Percentiles rank a stretch among this genome's conserved stretches.
Evolutionary conservation across 2,329 filamentous ascomycete species (phyloP).

Genomic region (Xylaria sp.): DNA sequence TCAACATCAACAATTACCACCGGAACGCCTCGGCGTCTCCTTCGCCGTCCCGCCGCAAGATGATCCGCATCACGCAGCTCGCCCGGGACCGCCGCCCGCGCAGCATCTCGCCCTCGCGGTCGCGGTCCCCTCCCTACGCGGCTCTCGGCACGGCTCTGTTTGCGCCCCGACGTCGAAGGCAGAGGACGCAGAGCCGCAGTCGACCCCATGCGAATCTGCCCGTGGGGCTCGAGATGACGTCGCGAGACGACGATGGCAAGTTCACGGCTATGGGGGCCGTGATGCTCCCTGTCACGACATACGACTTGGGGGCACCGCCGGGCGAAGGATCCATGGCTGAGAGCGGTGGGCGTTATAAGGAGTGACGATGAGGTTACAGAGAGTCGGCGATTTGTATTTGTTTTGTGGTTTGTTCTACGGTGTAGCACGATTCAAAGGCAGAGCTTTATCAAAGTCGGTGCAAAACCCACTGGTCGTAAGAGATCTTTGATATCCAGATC

Average conservation of each 20-base stretch:
- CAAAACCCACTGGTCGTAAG: not conserved
- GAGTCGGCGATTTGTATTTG: not conserved
- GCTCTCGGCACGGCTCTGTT: constrained; percentile 33
- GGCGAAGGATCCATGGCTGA: not conserved
- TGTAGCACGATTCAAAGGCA: not conserved
- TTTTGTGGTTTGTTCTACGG: not conserved
- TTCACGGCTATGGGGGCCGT: constrained; percentile 24
- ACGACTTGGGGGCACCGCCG: constrained; percentile 11
- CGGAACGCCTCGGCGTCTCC: constrained; percentile 47
- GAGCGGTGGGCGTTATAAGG: not conserved
- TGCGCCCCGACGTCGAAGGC: constrained; percentile 49
- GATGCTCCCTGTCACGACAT: constrained; percentile 20
- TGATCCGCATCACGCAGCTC: constrained; percentile 56
- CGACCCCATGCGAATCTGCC: constrained; percentile 43
- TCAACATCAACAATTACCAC: constrained; percentile 36
- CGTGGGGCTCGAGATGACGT: constrained; percentile 24
- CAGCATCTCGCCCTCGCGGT: constrained; percentile 57
- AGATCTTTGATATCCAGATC: not conserved
- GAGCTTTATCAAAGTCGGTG: not conserved
- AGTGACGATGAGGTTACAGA: not conserved
- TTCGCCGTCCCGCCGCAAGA: constrained; percentile 56
- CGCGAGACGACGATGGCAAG: constrained; percentile 15
- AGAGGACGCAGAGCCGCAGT: constrained; percentile 54
- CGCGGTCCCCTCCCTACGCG: constrained; percentile 43
- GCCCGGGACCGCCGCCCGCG: constrained; percentile 52